A percentile compares a stretch with the other conserved stretches of the same genome.
phyloP scores from a whole-genome alignment of 2,329 filamentous ascomycete genomes.

The Penicillium sp. region DNA sequence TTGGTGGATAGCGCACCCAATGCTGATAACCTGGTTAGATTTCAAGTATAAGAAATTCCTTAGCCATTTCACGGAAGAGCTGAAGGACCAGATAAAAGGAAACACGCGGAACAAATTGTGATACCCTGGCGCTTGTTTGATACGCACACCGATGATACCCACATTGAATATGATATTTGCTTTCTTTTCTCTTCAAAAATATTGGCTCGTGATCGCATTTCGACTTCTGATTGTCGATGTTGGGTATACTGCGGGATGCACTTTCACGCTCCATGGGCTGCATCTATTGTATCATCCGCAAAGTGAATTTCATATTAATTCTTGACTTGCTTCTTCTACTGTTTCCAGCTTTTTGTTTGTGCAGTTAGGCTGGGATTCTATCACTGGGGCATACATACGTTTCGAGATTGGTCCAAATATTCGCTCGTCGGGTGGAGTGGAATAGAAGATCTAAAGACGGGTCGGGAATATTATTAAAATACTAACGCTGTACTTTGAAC shows the following conservation, averaged over 20 bases:
- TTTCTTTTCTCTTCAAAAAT: not conserved
- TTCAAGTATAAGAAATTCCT: slow-evolving; percentile 35
- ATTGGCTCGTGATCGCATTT: not conserved
- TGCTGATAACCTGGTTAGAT: slow-evolving; percentile 14
- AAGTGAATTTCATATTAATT: slow-evolving; percentile 9
- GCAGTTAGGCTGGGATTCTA: slow-evolving; percentile 2
- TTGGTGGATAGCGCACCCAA: slow-evolving; percentile 4
- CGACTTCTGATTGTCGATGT: not conserved
- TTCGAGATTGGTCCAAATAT: not conserved
- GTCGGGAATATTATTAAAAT: not conserved
- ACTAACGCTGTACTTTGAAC: not conserved
- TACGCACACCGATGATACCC: slow-evolving; percentile 10
- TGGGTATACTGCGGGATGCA: slow-evolving; percentile 28
- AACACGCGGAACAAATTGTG: slow-evolving; percentile 34
- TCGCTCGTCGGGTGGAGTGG: not conserved
- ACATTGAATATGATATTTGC: slow-evolving; percentile 5
- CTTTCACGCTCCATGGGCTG: slow-evolving; percentile 18
- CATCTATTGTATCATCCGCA: slow-evolving; percentile 30
- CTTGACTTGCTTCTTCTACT: slow-evolving; percentile 11
- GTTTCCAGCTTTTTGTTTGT: slow-evolving; percentile 1
- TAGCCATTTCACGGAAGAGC: slow-evolving; percentile 44
- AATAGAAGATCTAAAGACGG: not conserved
- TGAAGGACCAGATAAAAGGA: slow-evolving; percentile 44
- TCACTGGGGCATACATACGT: slow-evolving; percentile 4
- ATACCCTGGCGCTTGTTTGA: slow-evolving; percentile 16